Evolutionary conservation across 352 stramenopile species (phyloP).

Genomic region (Pythium scleroteichum): DNA sequence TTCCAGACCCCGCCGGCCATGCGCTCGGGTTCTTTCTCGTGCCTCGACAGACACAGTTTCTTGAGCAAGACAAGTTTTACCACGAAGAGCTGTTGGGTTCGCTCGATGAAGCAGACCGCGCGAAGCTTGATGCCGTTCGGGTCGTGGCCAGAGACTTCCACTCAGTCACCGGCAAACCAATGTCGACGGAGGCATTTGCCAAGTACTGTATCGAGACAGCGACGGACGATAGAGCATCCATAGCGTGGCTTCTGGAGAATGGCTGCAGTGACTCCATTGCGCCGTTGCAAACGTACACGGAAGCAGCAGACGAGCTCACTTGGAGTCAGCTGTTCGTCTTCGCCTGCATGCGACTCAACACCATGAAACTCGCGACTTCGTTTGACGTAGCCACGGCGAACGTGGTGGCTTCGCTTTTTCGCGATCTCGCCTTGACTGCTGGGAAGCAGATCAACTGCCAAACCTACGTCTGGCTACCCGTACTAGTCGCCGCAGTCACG

Average conservation of each 20-base stretch:
- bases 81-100: constrained; percentile 46
- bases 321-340: constrained; percentile 29
- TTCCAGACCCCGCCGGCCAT: constrained; percentile 50
- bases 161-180: neutral
- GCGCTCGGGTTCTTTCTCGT: constrained; percentile 61
- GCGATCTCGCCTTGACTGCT: neutral
- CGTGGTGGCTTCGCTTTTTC: constrained; percentile 3
- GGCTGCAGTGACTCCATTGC: neutral
- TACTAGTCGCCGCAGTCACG: constrained; percentile 33
- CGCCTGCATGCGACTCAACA: neutral
- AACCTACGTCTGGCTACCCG: constrained; percentile 44
- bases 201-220: constrained; percentile 1
- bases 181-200: neutral
- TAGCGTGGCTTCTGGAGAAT: constrained; percentile 21
- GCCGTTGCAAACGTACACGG: neutral
- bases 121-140: too few species aligned
- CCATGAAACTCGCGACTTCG: neutral
- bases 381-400: neutral
- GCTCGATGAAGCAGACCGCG: constrained; percentile 33
- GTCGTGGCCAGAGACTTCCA: too few species aligned
- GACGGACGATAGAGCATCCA: neutral
- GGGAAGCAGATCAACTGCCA: neutral
- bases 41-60: constrained; percentile 58
- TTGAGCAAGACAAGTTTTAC: constrained; percentile 50
- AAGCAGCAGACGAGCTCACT: neutral